phyloP scores from a whole-genome alignment of 192 early-diverging fungal species.

The Pilobolus umbonatus region DNA sequence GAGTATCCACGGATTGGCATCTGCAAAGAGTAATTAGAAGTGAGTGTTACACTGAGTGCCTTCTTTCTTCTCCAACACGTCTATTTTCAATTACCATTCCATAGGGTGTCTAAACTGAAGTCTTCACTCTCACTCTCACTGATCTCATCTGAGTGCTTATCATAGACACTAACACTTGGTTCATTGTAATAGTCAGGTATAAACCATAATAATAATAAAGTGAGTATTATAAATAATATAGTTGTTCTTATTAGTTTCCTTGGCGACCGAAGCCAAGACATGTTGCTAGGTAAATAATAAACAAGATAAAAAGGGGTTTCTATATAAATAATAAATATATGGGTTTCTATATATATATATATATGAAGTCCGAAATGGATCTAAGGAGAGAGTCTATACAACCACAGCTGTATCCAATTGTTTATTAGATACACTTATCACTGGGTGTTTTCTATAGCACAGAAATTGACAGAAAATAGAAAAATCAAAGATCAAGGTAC shows the following conservation, averaged over 20 bases:
- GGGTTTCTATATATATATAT: too few relatives aligned
- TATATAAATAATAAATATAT: too few relatives aligned
- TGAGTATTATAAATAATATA: not conserved
- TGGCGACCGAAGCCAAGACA: conserved; percentile 11
- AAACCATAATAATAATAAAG: not conserved
- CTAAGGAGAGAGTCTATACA: too few relatives aligned
- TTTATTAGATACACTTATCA: too few relatives aligned
- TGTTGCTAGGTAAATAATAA: not conserved
- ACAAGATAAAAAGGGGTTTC: not conserved
- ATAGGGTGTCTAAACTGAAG: not conserved
- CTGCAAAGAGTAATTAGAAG: not conserved
- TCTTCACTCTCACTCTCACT: not conserved
- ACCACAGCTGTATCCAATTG: too few relatives aligned
- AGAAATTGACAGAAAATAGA: conserved; percentile 56
- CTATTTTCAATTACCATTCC: not conserved
- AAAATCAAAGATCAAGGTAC: conserved; percentile 67
- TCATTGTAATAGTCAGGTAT: not conserved
- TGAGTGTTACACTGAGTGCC: not conserved
- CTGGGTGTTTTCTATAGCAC: conserved; percentile 17
- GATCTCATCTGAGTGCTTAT: not conserved
- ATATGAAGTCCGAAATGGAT: too few relatives aligned
- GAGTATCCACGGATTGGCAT: not conserved
- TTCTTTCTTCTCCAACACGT: too few relatives aligned
- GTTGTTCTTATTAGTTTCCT: not conserved
- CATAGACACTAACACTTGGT: not conserved